Evolutionary conservation across 2,329 filamentous ascomycete species (phyloP), one percentile per base, ranked within the genome.

Genomic region (Macroventuria anomochaeta): DNA sequence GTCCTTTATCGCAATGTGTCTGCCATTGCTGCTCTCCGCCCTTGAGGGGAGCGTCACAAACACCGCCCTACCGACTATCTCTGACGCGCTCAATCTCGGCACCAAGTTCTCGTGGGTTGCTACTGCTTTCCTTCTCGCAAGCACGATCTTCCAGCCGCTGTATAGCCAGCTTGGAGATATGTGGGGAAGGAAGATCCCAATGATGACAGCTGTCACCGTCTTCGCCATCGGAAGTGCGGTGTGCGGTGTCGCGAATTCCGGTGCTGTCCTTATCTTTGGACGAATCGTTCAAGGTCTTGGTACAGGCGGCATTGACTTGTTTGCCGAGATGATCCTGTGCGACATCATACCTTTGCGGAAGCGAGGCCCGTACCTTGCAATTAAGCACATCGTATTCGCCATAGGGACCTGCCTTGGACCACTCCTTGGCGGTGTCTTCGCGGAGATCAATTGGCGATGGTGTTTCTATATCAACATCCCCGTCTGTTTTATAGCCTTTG

Each of bases 181-280:
- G n/a, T 85, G 80, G 55, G 83, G 84, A 3, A 75, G 83, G 1
- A 75, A 79, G 18, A 76, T 55, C 3, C 67, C 66, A 5, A 70
- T 69, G 59, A 68, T 73, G 31, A 23, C 57, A 5, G 63, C 78
- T 2, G 75, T 83, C 1, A 71, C 67, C 10, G 55, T 83, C 1
- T 85, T 85, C 53, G 74, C 73, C 0, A 59, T 85, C 0, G 84
- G 84, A 0, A 83, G 82, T 49, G 80, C 77, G 0, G 72, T 87
- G 3, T 77, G 74, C 34, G 84, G 82, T 0, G 77, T 76, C 0
- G 79, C 84, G 0, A 73, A 62, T 0, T 77, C 59, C 7, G 73
- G 71, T 0, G 63, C 58, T 0, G 78, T 80, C 63, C 71, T 88
- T 2, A 83, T 88, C 12, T 77, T 75, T 55, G 83, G 82, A n/a